A percentile compares a stretch with the other conserved stretches of the same genome.
Evolutionary conservation across 257 asterid species (phyloP).

Genomic region (Scutellaria galericulata): DNA sequence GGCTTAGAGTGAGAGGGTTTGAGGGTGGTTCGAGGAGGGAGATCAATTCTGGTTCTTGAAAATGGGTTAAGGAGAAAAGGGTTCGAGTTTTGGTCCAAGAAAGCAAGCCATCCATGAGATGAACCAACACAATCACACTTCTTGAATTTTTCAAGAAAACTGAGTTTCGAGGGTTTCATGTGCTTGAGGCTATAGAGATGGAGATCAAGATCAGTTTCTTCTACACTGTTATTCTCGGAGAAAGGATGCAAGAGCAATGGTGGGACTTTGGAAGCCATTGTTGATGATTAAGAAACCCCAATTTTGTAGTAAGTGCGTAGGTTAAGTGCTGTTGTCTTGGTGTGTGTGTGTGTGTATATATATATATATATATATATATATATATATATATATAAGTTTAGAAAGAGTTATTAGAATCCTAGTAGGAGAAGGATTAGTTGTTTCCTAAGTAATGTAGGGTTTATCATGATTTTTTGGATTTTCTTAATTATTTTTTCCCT

Average conservation of each 20-base stretch:
- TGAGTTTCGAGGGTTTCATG: not conserved
- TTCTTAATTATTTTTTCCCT: too few relatives aligned
- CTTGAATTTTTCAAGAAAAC: not conserved
- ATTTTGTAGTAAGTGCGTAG: too few relatives aligned
- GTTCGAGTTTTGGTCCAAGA: not conserved
- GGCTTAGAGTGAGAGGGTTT: not conserved
- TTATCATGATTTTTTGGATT: too few relatives aligned
- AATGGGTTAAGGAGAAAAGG: slow-evolving; percentile 31
- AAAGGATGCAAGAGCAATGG: slow-evolving; percentile 24
- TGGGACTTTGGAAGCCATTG: slow-evolving; percentile 6
- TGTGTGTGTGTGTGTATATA: too few relatives aligned
- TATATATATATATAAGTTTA: not conserved
- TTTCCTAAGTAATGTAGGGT: too few relatives aligned
- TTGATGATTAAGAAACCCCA: not conserved
- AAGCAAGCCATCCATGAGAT: slow-evolving; percentile 29
- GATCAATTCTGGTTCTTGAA: slow-evolving; percentile 15
- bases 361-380: too few relatives aligned
- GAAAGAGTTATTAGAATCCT: not conserved
- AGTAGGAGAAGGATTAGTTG: not conserved
- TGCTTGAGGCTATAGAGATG: slow-evolving; percentile 12
- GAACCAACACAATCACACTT: slow-evolving; percentile 26
- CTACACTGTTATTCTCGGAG: not conserved
- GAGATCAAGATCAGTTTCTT: too few relatives aligned
- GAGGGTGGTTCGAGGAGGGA: not conserved
- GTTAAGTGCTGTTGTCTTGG: too few relatives aligned